Conservation (phyloP, 306 rosid species). For the Fagus sylvatica region DNA sequence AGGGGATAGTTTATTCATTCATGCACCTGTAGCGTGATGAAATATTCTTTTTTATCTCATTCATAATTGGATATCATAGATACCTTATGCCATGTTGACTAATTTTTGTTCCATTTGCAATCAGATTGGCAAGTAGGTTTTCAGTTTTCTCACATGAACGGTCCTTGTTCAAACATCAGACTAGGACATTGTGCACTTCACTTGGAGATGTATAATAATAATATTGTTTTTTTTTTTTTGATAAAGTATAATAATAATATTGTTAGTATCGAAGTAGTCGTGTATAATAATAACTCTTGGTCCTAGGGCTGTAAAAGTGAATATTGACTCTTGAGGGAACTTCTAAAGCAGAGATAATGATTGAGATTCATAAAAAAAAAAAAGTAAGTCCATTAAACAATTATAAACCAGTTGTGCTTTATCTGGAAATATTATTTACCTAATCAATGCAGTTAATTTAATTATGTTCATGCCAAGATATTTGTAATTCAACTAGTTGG, state of each 20-base stretch:
- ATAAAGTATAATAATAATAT: too few relatives aligned
- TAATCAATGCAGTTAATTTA: background rate
- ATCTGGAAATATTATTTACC: background rate
- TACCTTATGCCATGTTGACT: background rate
- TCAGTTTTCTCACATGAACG: background rate
- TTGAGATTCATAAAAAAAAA: background rate
- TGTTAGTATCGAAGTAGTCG: too few relatives aligned
- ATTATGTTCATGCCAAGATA: too few relatives aligned
- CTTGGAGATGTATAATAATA: too few relatives aligned
- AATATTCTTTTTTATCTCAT: constrained; percentile 3
- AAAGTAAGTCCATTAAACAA: background rate
- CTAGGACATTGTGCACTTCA: too few relatives aligned
- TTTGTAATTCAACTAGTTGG: too few relatives aligned
- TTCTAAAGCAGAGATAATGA: background rate
- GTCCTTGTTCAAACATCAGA: background rate
- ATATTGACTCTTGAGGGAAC: background rate
- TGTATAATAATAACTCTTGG: too few relatives aligned
- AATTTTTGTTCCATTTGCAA: background rate
- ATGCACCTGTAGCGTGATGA: background rate
- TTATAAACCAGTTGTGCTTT: background rate
- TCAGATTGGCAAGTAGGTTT: background rate
- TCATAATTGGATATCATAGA: background rate
- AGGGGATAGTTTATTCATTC: background rate
- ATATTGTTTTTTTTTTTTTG: too few relatives aligned
- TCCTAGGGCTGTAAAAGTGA: background rate